phyloP scores from a whole-genome alignment of 768 basidiomycete genomes.

The Gymnopilus junonius region DNA sequence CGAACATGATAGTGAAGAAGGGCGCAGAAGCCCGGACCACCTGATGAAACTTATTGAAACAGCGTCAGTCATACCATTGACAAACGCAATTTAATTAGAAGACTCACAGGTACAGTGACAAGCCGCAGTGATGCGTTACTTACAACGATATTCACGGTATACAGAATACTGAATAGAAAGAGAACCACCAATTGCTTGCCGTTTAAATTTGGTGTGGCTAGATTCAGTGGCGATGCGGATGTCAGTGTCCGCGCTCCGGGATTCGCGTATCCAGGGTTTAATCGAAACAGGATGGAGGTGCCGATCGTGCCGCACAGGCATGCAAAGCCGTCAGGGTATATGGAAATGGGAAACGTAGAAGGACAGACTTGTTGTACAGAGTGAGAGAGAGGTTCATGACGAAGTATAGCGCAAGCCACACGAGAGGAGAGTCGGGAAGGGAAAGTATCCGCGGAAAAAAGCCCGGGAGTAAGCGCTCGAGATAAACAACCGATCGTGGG shows the following conservation, averaged over 20 bases:
- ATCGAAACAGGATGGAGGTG: constrained; percentile 64
- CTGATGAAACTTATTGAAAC: constrained; percentile 84
- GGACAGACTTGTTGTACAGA: constrained; percentile 92
- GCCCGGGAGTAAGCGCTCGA: not conserved
- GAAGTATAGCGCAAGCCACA: constrained; percentile 87
- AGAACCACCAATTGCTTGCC: constrained; percentile 64
- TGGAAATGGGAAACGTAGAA: constrained; percentile 93
- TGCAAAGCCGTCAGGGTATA: constrained; percentile 95
- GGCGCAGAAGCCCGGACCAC: constrained; percentile 93
- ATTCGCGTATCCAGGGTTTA: constrained; percentile 11
- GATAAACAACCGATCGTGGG: not conserved
- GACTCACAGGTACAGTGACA: constrained; percentile 86
- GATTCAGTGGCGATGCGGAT: constrained; percentile 10
- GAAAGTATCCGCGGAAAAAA: not conserved
- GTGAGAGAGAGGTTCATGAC: constrained; percentile 90
- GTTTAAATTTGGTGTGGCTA: constrained; percentile 39
- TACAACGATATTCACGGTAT: constrained; percentile 93
- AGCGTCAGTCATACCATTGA: not conserved
- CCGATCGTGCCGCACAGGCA: constrained; percentile 87
- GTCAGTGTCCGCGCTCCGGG: constrained; percentile 3
- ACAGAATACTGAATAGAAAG: constrained; percentile 83
- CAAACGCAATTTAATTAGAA: constrained; percentile 3
- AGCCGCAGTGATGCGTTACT: constrained; percentile 90
- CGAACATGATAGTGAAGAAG: constrained; percentile 86
- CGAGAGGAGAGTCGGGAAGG: constrained; percentile 24